Base-by-base conservation (phyloP, 2,329 filamentous ascomycete species). In the Chlorencoelia australis region DNA sequence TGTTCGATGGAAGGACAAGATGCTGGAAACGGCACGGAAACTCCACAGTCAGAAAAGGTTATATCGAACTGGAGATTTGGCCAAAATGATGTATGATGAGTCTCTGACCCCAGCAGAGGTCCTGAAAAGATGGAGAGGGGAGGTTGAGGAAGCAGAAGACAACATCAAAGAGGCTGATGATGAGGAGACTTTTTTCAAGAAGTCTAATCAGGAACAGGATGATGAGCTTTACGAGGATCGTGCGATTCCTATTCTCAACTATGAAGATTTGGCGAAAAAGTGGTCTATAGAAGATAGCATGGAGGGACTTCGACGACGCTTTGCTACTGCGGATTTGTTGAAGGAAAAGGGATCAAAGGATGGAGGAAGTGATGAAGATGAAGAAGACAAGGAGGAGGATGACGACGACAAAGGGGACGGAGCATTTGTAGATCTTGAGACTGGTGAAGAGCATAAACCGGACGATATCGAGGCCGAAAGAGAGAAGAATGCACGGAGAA, bases 1-100 rank as follows among this genome's bases (percentile, higher is more conserved):
- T 3, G 51, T 84, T 15, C 72, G 77, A 29, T 98, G 93, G 93
- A 98, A 98, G 59, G 75, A 82, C 16, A 88, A 94, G 50, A 73
- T 98, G 56, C 63, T 75, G 7, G 79, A 81, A 40, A 84, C 79
- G 37, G 88, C 88, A 2, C 73, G 72, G 44, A 73, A 70, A 38
- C 64, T 88, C 21, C 83, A 91, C 54, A 71, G 73, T 18, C 77
- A 72, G 48, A 77, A 74, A 44, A 74, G 75, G 27, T 73, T 80
- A 11, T 94, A 83, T 52, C 77, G 87, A 37, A 80, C 86, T 7
- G 72, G 75, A 10, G 88, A 96, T 52, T 71, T 98, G 19, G 85
- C 86, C 1, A 78, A 83, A 47, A 71, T 93, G 59, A 81, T 98
- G 64, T 98, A 98, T 59, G 83, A 96, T 50, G 73, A 83, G 25